A percentile compares a stretch with the other conserved stretches of the same genome.
Conservation (phyloP, 2,329 filamentous ascomycete species). For the Albophoma yamanashiensis region DNA sequence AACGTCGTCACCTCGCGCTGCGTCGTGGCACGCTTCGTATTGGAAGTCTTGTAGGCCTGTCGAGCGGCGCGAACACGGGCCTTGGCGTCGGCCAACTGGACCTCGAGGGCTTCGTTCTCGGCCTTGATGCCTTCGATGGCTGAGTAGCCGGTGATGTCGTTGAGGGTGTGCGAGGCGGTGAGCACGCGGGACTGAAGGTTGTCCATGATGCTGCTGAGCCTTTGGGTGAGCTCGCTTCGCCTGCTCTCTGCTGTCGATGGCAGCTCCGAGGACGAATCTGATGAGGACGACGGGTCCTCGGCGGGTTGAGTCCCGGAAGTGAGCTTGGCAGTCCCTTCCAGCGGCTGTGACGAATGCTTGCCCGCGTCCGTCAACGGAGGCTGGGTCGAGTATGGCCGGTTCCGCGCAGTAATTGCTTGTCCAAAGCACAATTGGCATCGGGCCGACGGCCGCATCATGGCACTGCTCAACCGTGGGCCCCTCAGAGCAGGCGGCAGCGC, state of each 20-base stretch:
- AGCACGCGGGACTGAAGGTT: constrained; percentile 77
- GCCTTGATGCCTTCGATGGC: constrained; percentile 78
- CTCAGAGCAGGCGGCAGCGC: background rate
- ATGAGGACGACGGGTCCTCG: background rate
- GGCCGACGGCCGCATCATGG: background rate
- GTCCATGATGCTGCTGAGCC: constrained; percentile 59
- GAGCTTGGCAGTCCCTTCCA: background rate
- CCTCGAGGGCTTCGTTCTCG: constrained; percentile 61
- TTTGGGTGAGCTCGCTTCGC: constrained; percentile 20
- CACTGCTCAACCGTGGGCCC: background rate
- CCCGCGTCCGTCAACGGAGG: constrained; percentile 1
- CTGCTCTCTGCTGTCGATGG: constrained; percentile 22
- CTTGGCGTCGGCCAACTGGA: constrained; percentile 47
- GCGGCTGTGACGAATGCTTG: background rate
- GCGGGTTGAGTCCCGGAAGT: background rate
- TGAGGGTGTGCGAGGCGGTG: constrained; percentile 77
- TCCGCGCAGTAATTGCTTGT: constrained; percentile 10
- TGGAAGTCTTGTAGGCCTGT: constrained; percentile 69
- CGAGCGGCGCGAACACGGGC: constrained; percentile 60
- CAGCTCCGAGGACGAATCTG: constrained; percentile 10
- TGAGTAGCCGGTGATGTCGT: constrained; percentile 89
- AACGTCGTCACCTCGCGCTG: constrained; percentile 94
- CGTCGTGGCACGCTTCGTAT: constrained; percentile 71
- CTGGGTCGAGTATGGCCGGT: constrained; percentile 16
- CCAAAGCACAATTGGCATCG: constrained; percentile 12